Evolutionary conservation across 2,329 filamentous ascomycete genomes (phyloP).

Genomic region (Penicillium sp.): DNA sequence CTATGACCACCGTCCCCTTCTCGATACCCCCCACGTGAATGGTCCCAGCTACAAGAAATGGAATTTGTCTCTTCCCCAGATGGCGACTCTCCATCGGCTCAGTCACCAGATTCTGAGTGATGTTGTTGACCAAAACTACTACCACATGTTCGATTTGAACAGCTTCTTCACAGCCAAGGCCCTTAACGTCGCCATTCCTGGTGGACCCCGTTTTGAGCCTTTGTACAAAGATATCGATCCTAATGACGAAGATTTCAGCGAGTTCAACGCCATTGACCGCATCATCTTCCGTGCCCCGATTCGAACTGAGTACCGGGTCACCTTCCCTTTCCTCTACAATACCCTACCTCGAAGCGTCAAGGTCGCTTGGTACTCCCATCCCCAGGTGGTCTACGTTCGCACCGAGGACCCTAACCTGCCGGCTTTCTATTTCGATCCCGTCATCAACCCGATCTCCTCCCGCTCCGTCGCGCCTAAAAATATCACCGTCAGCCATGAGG

Average conservation of each 20-base stretch:
- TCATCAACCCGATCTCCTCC: constrained; percentile 96
- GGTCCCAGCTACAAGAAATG: constrained; percentile 95
- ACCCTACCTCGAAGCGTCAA: constrained; percentile 92
- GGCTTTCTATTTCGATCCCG: constrained; percentile 96
- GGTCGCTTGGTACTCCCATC: constrained; percentile 89
- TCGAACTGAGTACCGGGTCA: constrained; percentile 91
- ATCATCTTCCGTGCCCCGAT: constrained; percentile 98
- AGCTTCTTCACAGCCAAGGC: constrained; percentile 96
- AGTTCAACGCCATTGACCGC: constrained; percentile 98
- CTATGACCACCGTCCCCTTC: constrained; percentile 86
- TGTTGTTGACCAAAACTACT: constrained; percentile 94
- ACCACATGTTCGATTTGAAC: constrained; percentile 93
- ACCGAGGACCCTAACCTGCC: constrained; percentile 86
- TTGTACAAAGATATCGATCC: constrained; percentile 98
- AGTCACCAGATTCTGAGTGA: constrained; percentile 90
- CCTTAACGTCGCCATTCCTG: constrained; percentile 94
- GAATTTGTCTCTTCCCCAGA: constrained; percentile 90
- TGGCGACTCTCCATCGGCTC: constrained; percentile 90
- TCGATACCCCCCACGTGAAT: constrained; percentile 91
- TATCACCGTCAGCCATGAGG: constrained; percentile 85
- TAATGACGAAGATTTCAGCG: constrained; percentile 98
- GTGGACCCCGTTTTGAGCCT: constrained; percentile 93
- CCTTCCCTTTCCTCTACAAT: constrained; percentile 94
- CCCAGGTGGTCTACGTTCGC: constrained; percentile 86
- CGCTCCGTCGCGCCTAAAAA: constrained; percentile 93